These are phyloP conservation scores for Coemansia nantahalensis DNA, from an alignment of 192 early-diverging fungal species.

Conservation along the genomic window DNA sequence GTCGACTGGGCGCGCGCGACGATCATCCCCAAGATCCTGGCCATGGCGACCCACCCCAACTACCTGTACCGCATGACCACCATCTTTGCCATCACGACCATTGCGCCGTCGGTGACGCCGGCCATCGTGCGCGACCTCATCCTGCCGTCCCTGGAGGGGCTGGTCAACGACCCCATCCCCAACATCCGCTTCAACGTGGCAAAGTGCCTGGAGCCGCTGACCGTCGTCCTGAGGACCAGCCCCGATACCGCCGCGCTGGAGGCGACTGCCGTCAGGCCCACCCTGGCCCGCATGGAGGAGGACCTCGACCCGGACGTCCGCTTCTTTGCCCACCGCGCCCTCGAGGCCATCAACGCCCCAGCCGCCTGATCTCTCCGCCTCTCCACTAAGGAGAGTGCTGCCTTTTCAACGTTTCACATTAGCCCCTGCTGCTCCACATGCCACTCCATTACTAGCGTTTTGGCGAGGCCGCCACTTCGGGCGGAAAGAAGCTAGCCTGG, in stretches of 20 bases:
- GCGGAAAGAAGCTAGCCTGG: too few species aligned
- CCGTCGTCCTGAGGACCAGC: conserved; percentile 69
- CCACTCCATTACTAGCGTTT: too few species aligned
- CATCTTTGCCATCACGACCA: conserved; percentile 91
- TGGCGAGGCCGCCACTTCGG: too few species aligned
- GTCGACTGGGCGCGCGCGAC: conserved; percentile 94
- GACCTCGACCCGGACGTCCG: conserved; percentile 94
- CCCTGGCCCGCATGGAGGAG: conserved; percentile 77
- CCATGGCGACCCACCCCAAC: conserved; percentile 86
- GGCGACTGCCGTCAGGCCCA: conserved; percentile 72
- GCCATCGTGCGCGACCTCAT: conserved; percentile 88
- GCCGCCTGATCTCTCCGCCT: conserved; percentile 1
- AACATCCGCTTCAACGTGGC: conserved; percentile 99
- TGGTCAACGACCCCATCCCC: conserved; percentile 93
- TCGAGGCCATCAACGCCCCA: conserved; percentile 16
- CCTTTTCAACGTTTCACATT: too few species aligned
- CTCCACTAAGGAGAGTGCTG: too few species aligned
- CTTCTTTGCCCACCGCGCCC: conserved; percentile 83
- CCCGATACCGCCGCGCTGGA: conserved; percentile 62
- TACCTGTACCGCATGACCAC: conserved; percentile 99
- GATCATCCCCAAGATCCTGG: conserved; percentile 93
- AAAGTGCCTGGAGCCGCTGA: conserved; percentile 86
- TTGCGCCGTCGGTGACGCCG: conserved; percentile 81
- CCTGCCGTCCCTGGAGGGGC: conserved; percentile 78
- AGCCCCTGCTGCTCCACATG: too few species aligned